Conservation (phyloP, 176 grass and related monocot species). For the Rhynchospora pubera region DNA sequence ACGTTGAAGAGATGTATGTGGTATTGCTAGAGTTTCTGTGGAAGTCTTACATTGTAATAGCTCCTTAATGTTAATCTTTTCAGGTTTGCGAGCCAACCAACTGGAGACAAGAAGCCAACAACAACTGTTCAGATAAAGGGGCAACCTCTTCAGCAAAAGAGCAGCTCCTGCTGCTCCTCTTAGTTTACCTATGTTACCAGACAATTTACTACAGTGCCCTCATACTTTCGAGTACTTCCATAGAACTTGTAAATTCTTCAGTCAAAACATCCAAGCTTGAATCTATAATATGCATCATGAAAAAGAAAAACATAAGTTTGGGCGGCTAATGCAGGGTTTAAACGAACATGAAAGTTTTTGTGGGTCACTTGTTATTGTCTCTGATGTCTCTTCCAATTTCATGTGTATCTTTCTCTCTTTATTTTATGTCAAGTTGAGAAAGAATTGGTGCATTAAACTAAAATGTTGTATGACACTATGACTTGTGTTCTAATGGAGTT, state of each 20-base stretch:
- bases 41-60: neutral
- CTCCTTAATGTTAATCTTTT: constrained; percentile 18
- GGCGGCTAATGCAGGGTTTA: constrained; percentile 2
- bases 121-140: constrained; percentile 65
- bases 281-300: constrained; percentile 2
- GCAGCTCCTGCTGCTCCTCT: constrained; percentile 66
- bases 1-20: neutral
- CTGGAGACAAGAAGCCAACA: constrained; percentile 41
- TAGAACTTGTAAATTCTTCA: neutral
- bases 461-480: constrained; percentile 1
- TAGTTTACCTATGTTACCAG: neutral
- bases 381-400: neutral
- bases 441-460: constrained; percentile 7
- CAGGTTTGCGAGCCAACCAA: constrained; percentile 64
- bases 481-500: constrained; percentile 11
- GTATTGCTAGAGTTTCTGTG: neutral
- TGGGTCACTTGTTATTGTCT: neutral
- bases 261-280: neutral
- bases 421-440: constrained; percentile 18
- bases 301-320: neutral
- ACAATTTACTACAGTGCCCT: neutral
- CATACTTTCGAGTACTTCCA: neutral
- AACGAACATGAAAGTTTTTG: neutral
- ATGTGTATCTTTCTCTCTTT: constrained; percentile 18
- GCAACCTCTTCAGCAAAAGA: constrained; percentile 65